These are phyloP conservation scores for Pichia sp. DNA, from an alignment of 1,139 yeast genomes.

Conservation along the genomic window DNA sequence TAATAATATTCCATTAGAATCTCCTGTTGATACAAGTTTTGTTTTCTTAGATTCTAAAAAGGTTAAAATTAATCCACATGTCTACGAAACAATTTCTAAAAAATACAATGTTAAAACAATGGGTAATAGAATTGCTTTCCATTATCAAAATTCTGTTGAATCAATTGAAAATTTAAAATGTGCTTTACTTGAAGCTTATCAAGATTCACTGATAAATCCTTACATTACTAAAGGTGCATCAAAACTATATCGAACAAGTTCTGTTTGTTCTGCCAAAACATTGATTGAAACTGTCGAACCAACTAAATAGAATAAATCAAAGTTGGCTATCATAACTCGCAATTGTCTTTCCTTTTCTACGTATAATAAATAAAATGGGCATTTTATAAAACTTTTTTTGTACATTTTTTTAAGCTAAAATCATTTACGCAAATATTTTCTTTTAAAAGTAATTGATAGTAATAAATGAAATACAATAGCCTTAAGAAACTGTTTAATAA, in stretches of 20 bases:
- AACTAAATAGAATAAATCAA: background rate
- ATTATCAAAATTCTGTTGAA: conserved; percentile 66
- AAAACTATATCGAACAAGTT: conserved; percentile 24
- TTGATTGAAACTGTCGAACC: conserved; percentile 5
- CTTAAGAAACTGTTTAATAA: no score
- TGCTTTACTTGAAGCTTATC: conserved; percentile 53
- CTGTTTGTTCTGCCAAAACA: conserved; percentile 10
- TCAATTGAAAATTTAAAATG: conserved; percentile 60
- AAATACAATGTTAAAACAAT: conserved; percentile 60
- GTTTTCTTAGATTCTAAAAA: conserved; percentile 66
- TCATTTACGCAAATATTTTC: no score
- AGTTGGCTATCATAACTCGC: no score
- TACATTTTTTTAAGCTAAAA: no score
- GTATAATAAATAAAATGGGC: no score
- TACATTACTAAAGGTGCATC: conserved; percentile 22
- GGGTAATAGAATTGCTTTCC: conserved; percentile 74
- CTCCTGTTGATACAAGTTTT: conserved; percentile 83
- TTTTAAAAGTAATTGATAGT: no score
- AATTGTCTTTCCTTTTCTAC: background rate
- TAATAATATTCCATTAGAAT: conserved; percentile 51
- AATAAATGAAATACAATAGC: no score
- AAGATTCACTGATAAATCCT: conserved; percentile 35
- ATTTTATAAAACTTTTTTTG: no score
- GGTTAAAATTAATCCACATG: conserved; percentile 54
- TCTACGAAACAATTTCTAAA: conserved; percentile 41